Percentiles rank a stretch among this genome's conserved stretches.
Conservation (phyloP, 805 yeast species). For the Candida takata region DNA sequence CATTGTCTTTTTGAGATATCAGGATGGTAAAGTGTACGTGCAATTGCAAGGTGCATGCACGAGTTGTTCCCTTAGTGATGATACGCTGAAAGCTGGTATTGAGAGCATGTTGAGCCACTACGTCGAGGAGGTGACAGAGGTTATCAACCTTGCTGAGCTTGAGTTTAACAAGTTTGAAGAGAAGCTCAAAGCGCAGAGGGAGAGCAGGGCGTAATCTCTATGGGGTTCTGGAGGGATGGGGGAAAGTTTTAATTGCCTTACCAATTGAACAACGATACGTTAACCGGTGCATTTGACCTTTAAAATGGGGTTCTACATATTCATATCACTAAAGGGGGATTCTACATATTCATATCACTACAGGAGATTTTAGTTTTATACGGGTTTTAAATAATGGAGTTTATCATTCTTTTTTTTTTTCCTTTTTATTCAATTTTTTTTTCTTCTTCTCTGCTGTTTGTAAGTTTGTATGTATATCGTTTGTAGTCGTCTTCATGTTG, state of each 20-base stretch:
- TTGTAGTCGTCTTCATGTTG: no score
- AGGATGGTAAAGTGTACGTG: slow-evolving; percentile 79
- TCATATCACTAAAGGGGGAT: neutral
- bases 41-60: slow-evolving; percentile 95
- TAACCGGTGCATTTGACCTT: no score
- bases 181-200: slow-evolving; percentile 17
- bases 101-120: slow-evolving; percentile 97
- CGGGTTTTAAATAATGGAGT: neutral
- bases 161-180: slow-evolving; percentile 25
- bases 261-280: no score
- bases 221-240: no score
- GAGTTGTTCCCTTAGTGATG: slow-evolving; percentile 83
- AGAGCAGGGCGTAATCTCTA: slow-evolving; percentile 7
- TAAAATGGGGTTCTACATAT: neutral
- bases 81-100: slow-evolving; percentile 90
- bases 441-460: neutral
- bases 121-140: slow-evolving; percentile 89
- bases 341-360: no score
- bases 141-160: slow-evolving; percentile 33
- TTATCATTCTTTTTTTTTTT: no score
- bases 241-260: no score
- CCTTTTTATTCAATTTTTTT: no score
- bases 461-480: no score
- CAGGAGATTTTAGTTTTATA: no score
- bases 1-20: slow-evolving; percentile 79